Evolutionary conservation across 2,329 filamentous ascomycete genomes (phyloP), one percentile per base, ranked within the genome.

Genomic region (Colletotrichum sp.): DNA sequence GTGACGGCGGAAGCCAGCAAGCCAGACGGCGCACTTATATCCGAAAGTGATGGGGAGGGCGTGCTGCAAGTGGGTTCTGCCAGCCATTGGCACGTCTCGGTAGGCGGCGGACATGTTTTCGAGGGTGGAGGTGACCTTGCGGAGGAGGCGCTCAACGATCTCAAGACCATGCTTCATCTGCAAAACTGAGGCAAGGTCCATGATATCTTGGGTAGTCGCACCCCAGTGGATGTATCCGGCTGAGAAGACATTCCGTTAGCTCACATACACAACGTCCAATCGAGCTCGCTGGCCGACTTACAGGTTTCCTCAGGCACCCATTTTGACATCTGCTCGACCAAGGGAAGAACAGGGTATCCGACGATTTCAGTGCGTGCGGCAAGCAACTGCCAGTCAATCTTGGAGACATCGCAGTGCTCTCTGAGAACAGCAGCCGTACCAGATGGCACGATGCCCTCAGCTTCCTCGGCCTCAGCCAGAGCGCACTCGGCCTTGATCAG

Each of bases 151-250:
- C 74, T 89, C 85, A 6, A 91, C 84, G 18, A 91, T 85, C 1
- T 82, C 80, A 16, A 92, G 81, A 0, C 89, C 89, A 15, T 85
- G 78, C 57, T 89, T 87, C 80, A 91, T 90, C 77, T 91, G 90
- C 10, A 92, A 78, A 2, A 90, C 82, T 15, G 86, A 87, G 0
- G 89, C 90, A 0, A 87, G 82, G 77, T 91, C 90, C 89, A 91
- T 91, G 74, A 91, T 91, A 77, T 92, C 90, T 77, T 92, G 90
- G 0, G 90, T 92, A 0, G 90, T 91, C 3, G 90, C 89, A 10
- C 90, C 90, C 89, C 90, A 91, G 79, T 91, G 90, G 13, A 91
- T 86, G 78, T 90, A 91, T 1, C 78, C 79, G 6, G 79, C 79
- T 72, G 77, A 36, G 18, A 24, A 5, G 26, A 32, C 3, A 18